These are phyloP conservation scores for Kurtzmaniella quercitrusa DNA, from an alignment of 1,139 yeast genomes.

Conservation along the genomic window DNA sequence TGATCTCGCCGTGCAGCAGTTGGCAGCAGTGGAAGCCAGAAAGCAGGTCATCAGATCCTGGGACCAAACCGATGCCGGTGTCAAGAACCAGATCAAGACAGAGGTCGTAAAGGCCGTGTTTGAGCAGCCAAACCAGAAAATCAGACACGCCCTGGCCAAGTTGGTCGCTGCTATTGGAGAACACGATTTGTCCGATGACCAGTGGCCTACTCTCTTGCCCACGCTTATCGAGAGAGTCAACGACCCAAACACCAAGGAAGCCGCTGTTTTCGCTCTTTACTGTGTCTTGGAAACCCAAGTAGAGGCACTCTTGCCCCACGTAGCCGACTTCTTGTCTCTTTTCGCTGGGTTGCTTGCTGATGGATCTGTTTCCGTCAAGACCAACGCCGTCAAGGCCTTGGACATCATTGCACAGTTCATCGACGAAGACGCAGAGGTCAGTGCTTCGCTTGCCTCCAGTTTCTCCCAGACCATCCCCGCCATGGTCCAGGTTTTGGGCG, in stretches of 20 bases:
- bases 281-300: constrained; percentile 75
- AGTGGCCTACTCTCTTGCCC: constrained; percentile 80
- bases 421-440: constrained; percentile 47
- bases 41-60: constrained; percentile 74
- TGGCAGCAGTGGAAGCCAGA: constrained; percentile 94
- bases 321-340: constrained; percentile 64
- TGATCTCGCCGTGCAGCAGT: constrained; percentile 64
- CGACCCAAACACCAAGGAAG: constrained; percentile 66
- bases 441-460: constrained; percentile 47
- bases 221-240: constrained; percentile 68
- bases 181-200: constrained; percentile 56
- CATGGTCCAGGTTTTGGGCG: constrained; percentile 78
- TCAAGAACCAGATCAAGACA: constrained; percentile 59
- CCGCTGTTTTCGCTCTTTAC: constrained; percentile 75
- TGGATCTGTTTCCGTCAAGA: constrained; percentile 68
- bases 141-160: constrained; percentile 87
- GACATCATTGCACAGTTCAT: constrained; percentile 71
- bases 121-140: constrained; percentile 48
- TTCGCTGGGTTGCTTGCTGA: constrained; percentile 69
- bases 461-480: constrained; percentile 72
- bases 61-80: constrained; percentile 51
- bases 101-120: constrained; percentile 70
- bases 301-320: constrained; percentile 57
- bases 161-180: constrained; percentile 84
- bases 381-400: constrained; percentile 78